Evolutionary conservation across 208 protist species (phyloP), one percentile per base, ranked within the genome.

Genomic region (Blechomonas ayalai): DNA sequence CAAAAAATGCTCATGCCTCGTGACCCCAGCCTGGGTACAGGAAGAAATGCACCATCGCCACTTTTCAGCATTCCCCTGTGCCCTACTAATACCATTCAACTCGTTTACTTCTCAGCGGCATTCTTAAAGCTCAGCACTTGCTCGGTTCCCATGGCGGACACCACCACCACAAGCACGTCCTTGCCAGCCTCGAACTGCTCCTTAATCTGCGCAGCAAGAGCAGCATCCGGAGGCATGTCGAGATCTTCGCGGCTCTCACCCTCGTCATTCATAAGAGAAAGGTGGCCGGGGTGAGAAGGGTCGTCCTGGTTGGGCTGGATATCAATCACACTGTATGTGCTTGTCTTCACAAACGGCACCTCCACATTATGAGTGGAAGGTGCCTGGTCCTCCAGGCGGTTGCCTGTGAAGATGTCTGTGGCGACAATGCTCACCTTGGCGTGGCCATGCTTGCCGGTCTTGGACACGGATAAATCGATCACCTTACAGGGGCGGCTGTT

Each of bases 381-480:
- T 28, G 80, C 95, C 58, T 98, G 82, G 47, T 98, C 96, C 79
- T 99, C 97, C 51, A 97, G 91, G 74, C 98, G 98, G 74, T 97
- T 98, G 46, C 92, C 89, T 42, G 90, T 98, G 82, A 99, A 99
- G 57, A 99, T 97, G 63, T 99, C 97, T 41, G 97, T 92, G 47
- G 81, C 97, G 49, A 87, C 85, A 63, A 99, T 94, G 61, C 97
- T 86, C 34, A 97, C 96, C 85, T 99, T 99, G 26, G 97, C 97
- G 72, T 98, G 92, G 56, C 97, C 97, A 76, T 99, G 97, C 82
- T 99, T 99, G 53, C 97, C 97, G 41, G 96, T 98, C 82, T 98
- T 99, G 31, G 97, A 99, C 18, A 96, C 98, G 37, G 89, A 97
- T 62, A 97, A 90, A 55, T 98, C 96, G 50, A 98, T 95, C 34